Percentiles rank a stretch among this genome's conserved stretches.
These are phyloP conservation scores for Alternaria infectoria DNA, from an alignment of 2,329 filamentous ascomycete genomes.

Conservation along the genomic window DNA sequence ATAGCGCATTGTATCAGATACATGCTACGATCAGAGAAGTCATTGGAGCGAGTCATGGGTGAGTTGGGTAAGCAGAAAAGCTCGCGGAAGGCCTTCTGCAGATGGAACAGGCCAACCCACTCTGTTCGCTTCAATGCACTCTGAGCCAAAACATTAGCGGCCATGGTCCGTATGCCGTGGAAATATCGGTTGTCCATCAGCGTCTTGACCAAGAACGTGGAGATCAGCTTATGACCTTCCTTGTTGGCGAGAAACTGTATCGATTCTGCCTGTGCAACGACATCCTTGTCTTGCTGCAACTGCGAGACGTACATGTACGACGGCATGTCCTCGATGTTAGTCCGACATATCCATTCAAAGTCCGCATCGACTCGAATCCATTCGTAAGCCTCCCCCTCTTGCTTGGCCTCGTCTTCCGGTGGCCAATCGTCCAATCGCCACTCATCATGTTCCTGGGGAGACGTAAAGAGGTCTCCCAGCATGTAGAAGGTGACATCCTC, in stretches of 20 bases:
- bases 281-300: slow-evolving; percentile 93
- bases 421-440: slow-evolving; percentile 93
- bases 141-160: slow-evolving; percentile 76
- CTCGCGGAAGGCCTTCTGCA: slow-evolving; percentile 84
- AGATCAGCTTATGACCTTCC: slow-evolving; percentile 77
- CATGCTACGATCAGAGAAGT: slow-evolving; percentile 84
- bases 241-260: slow-evolving; percentile 75
- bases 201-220: slow-evolving; percentile 87
- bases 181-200: slow-evolving; percentile 93
- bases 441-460: slow-evolving; percentile 77
- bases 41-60: slow-evolving; percentile 82
- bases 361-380: slow-evolving; percentile 99
- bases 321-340: slow-evolving; percentile 76
- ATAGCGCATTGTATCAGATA: slow-evolving; percentile 88
- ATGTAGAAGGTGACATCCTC: slow-evolving; percentile 89
- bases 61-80: slow-evolving; percentile 84
- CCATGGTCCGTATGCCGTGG: slow-evolving; percentile 87
- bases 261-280: slow-evolving; percentile 78
- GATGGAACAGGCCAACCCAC: slow-evolving; percentile 81
- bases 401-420: slow-evolving; percentile 82
- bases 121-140: slow-evolving; percentile 67
- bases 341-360: slow-evolving; percentile 94
- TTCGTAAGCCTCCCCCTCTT: slow-evolving; percentile 96
- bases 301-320: slow-evolving; percentile 99
- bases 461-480: slow-evolving; percentile 87